Percentiles rank a stretch among this genome's conserved stretches.
phyloP scores from a whole-genome alignment of 371 early-diverging fungal species.

The Mucor velutinosus region DNA sequence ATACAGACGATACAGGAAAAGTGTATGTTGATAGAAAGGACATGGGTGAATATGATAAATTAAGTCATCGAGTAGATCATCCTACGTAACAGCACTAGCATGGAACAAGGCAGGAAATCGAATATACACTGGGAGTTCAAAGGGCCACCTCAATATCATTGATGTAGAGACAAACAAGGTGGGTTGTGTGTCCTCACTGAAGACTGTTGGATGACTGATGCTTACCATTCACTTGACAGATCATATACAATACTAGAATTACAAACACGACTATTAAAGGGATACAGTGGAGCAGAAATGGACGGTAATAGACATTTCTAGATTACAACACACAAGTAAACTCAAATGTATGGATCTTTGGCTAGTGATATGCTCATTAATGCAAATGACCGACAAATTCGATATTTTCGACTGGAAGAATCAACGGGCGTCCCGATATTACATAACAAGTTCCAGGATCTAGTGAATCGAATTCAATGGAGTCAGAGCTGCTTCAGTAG shows the following conservation, averaged over 20 bases:
- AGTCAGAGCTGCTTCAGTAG: constrained; percentile 79
- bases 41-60: neutral
- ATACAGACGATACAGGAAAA: constrained; percentile 15
- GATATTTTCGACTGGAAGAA: constrained; percentile 57
- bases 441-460: constrained; percentile 82
- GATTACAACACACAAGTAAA: neutral
- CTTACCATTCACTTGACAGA: constrained; percentile 9
- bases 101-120: constrained; percentile 62
- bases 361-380: constrained; percentile 73
- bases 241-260: constrained; percentile 44
- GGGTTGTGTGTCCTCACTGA: neutral
- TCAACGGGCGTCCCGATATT: constrained; percentile 51
- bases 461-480: constrained; percentile 89
- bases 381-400: constrained; percentile 73
- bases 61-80: constrained; percentile 4
- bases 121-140: constrained; percentile 74
- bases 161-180: constrained; percentile 61
- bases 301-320: constrained; percentile 30
- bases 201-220: neutral
- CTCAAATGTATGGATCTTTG: neutral
- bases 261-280: constrained; percentile 63
- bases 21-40: neutral
- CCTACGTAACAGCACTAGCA: constrained; percentile 35
- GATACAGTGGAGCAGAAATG: constrained; percentile 63
- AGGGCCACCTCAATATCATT: constrained; percentile 67